These are phyloP conservation scores for Colletotrichum musae DNA, from an alignment of 2,329 filamentous ascomycete species.

Conservation along the genomic window DNA sequence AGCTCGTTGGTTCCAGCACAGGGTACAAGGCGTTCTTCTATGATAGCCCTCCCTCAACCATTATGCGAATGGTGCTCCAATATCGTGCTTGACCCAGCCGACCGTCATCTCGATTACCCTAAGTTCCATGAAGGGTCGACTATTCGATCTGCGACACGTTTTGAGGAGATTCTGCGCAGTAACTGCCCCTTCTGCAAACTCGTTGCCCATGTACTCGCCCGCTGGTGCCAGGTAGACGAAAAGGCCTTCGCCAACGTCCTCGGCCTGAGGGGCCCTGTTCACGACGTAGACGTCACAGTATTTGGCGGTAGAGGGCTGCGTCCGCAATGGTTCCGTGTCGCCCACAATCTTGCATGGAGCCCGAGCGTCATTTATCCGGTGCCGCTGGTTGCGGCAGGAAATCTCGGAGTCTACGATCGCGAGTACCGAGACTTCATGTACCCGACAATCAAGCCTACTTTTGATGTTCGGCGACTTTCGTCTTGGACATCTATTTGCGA, in stretches of 20 bases:
- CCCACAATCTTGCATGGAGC: no score
- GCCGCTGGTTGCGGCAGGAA: no score
- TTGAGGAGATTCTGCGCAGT: no score
- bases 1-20: neutral
- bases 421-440: neutral
- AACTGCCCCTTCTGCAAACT: neutral
- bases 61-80: neutral
- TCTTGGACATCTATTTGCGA: neutral
- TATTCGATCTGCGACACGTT: no score
- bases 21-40: neutral
- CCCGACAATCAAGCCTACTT: neutral
- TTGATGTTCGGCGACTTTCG: neutral
- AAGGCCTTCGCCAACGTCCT: no score
- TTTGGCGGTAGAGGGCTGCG: no score
- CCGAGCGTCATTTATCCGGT: no score
- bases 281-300: no score
- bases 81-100: neutral
- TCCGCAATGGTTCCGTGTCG: no score
- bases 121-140: no score
- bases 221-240: neutral
- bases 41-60: neutral
- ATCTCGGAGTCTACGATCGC: neutral
- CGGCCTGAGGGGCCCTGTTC: no score
- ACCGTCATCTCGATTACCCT: no score
- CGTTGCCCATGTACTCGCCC: neutral